These are phyloP conservation scores for Stephanocyclus meneghinianus DNA, from an alignment of 352 stramenopile species.

Conservation along the genomic window DNA sequence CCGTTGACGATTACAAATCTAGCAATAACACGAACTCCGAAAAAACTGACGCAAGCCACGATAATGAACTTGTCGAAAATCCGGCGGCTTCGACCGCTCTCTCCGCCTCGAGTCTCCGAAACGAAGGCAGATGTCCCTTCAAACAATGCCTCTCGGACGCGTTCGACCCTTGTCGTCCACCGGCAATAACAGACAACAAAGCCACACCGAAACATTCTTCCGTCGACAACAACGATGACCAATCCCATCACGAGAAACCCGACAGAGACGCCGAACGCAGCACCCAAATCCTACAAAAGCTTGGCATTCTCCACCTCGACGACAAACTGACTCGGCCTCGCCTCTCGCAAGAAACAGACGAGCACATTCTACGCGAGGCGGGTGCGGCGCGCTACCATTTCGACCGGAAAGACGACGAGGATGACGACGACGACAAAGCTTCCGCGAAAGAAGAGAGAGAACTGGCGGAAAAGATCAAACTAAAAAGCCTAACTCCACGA, in stretches of 20 bases:
- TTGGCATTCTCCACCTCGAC: constrained; percentile 47
- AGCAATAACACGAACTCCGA: not conserved
- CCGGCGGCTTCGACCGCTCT: not conserved
- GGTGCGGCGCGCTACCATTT: constrained; percentile 12
- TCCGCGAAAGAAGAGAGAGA: constrained; percentile 1
- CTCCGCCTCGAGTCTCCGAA: no score
- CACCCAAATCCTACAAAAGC: constrained; percentile 36
- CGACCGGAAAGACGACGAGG: not conserved
- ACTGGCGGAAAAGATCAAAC: constrained; percentile 7
- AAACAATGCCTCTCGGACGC: constrained; percentile 6
- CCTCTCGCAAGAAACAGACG: constrained; percentile 34
- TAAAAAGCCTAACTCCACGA: constrained; percentile 16
- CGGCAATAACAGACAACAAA: not conserved
- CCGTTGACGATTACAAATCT: not conserved
- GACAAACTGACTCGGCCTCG: constrained; percentile 40
- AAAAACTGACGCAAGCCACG: no score
- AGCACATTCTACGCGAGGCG: constrained; percentile 44
- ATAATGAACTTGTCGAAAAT: not conserved
- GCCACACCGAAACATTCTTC: not conserved
- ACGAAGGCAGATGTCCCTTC: constrained; percentile 6
- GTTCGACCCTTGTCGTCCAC: not conserved
- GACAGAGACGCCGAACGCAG: constrained; percentile 8
- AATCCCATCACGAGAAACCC: not conserved
- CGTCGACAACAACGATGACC: not conserved
- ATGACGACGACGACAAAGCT: not conserved